These are phyloP conservation scores for Podaxis rugospora DNA, from an alignment of 768 basidiomycete genomes.

Conservation along the genomic window DNA sequence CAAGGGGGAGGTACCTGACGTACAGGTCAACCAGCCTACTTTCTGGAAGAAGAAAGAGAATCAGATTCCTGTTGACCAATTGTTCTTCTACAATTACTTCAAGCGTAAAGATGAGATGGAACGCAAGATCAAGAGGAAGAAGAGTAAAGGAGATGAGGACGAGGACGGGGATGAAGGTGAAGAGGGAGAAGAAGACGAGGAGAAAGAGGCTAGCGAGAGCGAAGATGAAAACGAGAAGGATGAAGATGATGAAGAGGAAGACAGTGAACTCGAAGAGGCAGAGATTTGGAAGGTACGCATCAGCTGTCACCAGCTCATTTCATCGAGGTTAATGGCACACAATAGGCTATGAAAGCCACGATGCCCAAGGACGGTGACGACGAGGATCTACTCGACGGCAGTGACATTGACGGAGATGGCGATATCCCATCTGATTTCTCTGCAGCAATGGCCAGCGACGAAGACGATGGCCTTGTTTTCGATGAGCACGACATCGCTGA, in stretches of 20 bases:
- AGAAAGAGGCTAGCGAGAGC: constrained; percentile 25
- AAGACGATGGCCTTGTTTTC: constrained; percentile 16
- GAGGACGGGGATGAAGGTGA: constrained; percentile 32
- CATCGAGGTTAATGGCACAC: background rate
- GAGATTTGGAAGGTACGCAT: constrained; percentile 83
- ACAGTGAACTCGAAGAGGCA: constrained; percentile 28
- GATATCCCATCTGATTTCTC: constrained; percentile 20
- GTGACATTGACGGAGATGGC: constrained; percentile 29
- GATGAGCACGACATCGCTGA: constrained; percentile 25
- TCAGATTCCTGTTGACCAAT: constrained; percentile 86
- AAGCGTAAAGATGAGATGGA: constrained; percentile 58
- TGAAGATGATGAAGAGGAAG: constrained; percentile 33
- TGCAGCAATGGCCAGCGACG: constrained; percentile 13
- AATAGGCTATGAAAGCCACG: constrained; percentile 83
- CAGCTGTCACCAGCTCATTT: background rate
- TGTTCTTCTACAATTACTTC: constrained; percentile 93
- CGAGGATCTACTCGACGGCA: constrained; percentile 36
- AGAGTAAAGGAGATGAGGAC: constrained; percentile 31
- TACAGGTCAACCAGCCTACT: constrained; percentile 64
- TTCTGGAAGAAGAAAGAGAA: constrained; percentile 68
- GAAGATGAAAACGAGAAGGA: constrained; percentile 40
- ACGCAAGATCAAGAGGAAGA: constrained; percentile 33
- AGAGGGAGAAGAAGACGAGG: constrained; percentile 34
- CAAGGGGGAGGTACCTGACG: constrained; percentile 50
- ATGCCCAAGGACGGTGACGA: constrained; percentile 64